Evolutionary conservation across 345 rosid species (phyloP).

Genomic region (Murraya paniculata): DNA sequence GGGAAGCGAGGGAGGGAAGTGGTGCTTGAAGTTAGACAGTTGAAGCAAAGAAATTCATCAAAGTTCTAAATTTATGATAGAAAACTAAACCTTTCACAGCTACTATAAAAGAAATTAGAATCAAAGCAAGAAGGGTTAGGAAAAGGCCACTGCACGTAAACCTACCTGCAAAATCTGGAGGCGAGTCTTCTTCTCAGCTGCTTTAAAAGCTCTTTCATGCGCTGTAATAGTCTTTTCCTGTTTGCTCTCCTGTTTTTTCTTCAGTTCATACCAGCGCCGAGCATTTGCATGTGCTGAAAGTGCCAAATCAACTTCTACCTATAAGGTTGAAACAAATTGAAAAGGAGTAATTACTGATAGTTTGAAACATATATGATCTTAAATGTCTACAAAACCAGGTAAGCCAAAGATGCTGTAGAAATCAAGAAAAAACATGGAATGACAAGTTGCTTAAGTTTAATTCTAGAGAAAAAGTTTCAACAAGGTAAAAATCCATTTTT

Average conservation of each 20-base stretch:
- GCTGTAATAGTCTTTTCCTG: conserved; percentile 93
- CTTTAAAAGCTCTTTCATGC: conserved; percentile 93
- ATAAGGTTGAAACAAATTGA: conserved; percentile 1
- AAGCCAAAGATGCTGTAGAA: background rate
- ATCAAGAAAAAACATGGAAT: background rate
- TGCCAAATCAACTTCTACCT: conserved; percentile 98
- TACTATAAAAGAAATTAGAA: conserved; percentile 1
- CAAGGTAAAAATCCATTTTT: background rate
- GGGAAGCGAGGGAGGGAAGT: background rate
- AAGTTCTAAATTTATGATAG: background rate
- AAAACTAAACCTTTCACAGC: background rate
- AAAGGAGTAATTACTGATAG: background rate
- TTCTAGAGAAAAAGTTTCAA: background rate
- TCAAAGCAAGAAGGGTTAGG: background rate
- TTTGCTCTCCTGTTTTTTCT: conserved; percentile 91
- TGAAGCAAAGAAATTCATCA: background rate
- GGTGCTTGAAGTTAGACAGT: background rate
- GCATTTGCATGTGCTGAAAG: conserved; percentile 97
- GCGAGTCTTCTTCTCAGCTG: conserved; percentile 94
- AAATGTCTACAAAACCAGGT: background rate
- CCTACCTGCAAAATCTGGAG: conserved; percentile 88
- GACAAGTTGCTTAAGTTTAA: background rate
- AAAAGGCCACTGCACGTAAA: conserved; percentile 9
- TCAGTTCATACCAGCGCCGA: conserved; percentile 88
- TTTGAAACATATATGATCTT: background rate